Base-by-base conservation (phyloP, 345 rosid species). In the Eucalyptus urophylla region DNA sequence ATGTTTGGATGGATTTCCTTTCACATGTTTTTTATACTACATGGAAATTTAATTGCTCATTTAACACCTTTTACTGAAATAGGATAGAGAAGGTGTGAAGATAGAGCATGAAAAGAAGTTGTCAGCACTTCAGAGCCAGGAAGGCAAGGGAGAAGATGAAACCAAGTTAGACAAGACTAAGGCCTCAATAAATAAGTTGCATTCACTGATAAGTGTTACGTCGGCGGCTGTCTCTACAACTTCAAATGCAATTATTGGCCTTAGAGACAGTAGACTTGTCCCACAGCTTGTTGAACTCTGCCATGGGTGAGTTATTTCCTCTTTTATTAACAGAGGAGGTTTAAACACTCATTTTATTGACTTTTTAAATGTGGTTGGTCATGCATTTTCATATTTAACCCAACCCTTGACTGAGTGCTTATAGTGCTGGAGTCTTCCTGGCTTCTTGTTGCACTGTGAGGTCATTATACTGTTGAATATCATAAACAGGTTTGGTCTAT, bases 151-250 rank as follows among this genome's bases (percentile, higher is more conserved):
- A 33, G 98, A 94, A 33, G 97, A 95, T 91, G 99, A 95, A 88
- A 83, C 92, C 25, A 98, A 98, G 94, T 88, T 97, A 49, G 97
- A 96, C 94, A 98, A 97, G 93, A 97, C 99, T 12, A 97, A 96
- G 93, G 93, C 95, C 65, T 91, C 99, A 16, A 93, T 98, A 91
- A 89, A 90, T 85, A 95, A 92, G 93, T 91, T 97, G 90, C 99
- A 98, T 81, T 93, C 99, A 87, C 93, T 94, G 29, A 95, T 97
- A 86, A 88, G 91, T 49, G 99, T 98, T 86, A 95, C 99, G 2
- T 97, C 99, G 17, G 97, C 93, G 91, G 99, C 99, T 58, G 99
- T 96, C 86, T 92, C 95, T 45, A 96, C 99, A 24, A 98, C 99
- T 85, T 98, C 99, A 87, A 93, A 94, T 49, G 97, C 96, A 43